These are phyloP conservation scores for Penicillium sp. DNA, from an alignment of 2,329 filamentous ascomycete genomes.

Conservation along the genomic window DNA sequence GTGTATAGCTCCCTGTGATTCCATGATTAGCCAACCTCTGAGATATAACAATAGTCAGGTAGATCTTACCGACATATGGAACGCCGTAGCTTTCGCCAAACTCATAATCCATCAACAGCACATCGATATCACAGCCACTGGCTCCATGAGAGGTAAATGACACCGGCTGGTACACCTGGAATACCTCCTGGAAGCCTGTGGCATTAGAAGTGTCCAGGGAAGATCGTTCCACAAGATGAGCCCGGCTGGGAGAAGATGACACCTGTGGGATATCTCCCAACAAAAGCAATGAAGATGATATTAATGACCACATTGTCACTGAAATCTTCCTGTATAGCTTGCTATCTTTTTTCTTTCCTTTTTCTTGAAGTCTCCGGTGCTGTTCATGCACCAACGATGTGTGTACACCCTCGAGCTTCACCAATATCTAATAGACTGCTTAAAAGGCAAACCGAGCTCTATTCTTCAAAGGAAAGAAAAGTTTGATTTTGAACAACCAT, in stretches of 20 bases:
- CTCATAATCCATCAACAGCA: conserved; percentile 67
- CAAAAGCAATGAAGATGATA: not conserved
- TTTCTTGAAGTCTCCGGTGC: too few relatives aligned
- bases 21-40: not conserved
- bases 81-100: conserved; percentile 73
- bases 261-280: not conserved
- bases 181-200: conserved; percentile 55
- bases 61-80: conserved; percentile 66
- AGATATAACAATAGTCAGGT: not conserved
- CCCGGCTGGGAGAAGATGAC: not conserved
- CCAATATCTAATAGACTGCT: not conserved
- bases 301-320: not conserved
- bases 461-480: not conserved
- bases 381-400: too few relatives aligned
- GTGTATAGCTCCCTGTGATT: conserved; percentile 59
- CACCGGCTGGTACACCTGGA: conserved; percentile 70
- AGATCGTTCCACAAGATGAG: not conserved
- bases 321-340: not conserved
- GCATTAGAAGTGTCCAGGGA: not conserved
- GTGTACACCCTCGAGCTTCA: not conserved
- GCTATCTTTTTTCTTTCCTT: too few relatives aligned
- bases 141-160: conserved; percentile 42
- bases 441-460: not conserved
- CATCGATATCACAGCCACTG: conserved; percentile 26
- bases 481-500: not conserved